These are phyloP conservation scores for Hanseniaspora hatyaiensis DNA, from an alignment of 805 yeast genomes.

Conservation along the genomic window DNA sequence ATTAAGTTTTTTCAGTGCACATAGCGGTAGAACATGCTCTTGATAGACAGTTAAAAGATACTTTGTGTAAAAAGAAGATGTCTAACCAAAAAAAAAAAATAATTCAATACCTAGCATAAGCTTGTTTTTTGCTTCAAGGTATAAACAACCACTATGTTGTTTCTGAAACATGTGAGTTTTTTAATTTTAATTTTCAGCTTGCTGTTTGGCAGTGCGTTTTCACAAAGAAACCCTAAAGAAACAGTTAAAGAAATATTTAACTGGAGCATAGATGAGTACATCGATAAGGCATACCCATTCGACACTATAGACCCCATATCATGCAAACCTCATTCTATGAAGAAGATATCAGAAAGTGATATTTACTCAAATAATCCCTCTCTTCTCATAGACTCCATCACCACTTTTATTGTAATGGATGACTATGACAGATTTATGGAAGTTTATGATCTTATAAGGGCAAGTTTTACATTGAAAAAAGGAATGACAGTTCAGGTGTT, in stretches of 20 bases:
- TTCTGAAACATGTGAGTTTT: no score
- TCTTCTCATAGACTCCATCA: constrained; percentile 69
- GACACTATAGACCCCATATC: constrained; percentile 72
- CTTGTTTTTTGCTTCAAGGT: no score
- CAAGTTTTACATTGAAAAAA: constrained; percentile 32
- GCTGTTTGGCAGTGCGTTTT: no score
- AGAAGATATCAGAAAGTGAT: constrained; percentile 58
- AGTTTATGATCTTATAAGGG: constrained; percentile 33
- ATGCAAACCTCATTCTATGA: constrained; percentile 52
- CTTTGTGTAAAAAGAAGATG: no score
- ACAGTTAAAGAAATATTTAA: constrained; percentile 39
- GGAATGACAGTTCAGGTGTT: constrained; percentile 76
- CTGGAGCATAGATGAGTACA: constrained; percentile 65
- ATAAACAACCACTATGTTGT: no score
- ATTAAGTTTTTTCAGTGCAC: no score
- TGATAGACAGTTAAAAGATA: no score
- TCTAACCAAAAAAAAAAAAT: no score
- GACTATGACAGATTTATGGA: constrained; percentile 46
- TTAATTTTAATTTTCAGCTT: no score
- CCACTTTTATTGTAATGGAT: constrained; percentile 63
- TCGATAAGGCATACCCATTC: constrained; percentile 59
- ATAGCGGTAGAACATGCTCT: no score
- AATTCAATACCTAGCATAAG: no score
- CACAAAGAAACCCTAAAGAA: no score
- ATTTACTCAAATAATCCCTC: constrained; percentile 74